These are phyloP conservation scores for Alternaria triticina DNA, from an alignment of 2,329 filamentous ascomycete genomes.

Conservation along the genomic window DNA sequence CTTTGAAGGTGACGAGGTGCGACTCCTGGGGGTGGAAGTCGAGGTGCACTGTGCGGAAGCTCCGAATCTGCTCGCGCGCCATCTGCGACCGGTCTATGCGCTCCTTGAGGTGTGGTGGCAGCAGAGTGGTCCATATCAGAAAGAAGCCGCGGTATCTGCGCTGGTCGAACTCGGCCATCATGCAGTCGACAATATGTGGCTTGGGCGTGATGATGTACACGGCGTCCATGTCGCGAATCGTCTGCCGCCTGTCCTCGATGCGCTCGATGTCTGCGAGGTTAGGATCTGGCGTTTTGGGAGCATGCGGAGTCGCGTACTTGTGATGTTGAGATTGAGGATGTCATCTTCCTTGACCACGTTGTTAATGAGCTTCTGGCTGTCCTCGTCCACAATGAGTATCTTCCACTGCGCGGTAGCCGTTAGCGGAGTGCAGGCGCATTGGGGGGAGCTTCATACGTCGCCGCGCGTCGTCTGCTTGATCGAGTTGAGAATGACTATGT, in stretches of 20 bases:
- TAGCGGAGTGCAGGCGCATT: constrained; percentile 29
- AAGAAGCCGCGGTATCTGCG: constrained; percentile 79
- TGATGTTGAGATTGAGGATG: constrained; percentile 94
- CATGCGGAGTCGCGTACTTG: constrained; percentile 66
- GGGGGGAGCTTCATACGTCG: constrained; percentile 66
- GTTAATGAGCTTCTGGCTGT: constrained; percentile 83
- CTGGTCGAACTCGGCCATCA: constrained; percentile 90
- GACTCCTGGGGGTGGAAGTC: constrained; percentile 93
- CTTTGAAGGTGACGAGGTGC: constrained; percentile 86
- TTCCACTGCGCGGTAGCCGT: constrained; percentile 75
- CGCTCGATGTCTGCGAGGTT: constrained; percentile 81
- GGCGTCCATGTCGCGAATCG: constrained; percentile 90
- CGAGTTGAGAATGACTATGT: constrained; percentile 71
- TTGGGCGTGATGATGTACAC: constrained; percentile 89
- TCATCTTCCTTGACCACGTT: constrained; percentile 95
- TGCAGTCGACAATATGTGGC: constrained; percentile 87
- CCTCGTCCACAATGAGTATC: constrained; percentile 87
- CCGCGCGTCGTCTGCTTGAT: constrained; percentile 80
- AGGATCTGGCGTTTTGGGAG: constrained; percentile 18
- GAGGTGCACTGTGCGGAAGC: constrained; percentile 81
- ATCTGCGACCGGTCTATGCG: constrained; percentile 75
- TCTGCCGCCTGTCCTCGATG: constrained; percentile 84
- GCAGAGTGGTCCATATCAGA: constrained; percentile 83
- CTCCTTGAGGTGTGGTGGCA: constrained; percentile 72
- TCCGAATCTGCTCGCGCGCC: constrained; percentile 76